Evolutionary conservation across 352 stramenopile species (phyloP).

Genomic region (Phytophthora agathidicida): DNA sequence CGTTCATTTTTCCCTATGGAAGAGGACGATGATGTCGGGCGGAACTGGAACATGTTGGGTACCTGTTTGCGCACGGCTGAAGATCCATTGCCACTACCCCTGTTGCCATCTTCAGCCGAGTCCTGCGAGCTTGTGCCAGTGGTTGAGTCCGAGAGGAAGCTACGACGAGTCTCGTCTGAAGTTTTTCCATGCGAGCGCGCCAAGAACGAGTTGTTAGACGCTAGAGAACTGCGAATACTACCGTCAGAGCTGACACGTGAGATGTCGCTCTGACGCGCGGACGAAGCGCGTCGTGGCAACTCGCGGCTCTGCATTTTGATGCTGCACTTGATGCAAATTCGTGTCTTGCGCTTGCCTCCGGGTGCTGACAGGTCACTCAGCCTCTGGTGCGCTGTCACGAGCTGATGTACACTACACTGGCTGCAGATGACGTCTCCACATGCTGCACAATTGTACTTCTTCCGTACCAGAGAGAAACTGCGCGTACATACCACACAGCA

Average conservation of each 20-base stretch:
- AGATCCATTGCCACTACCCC: conserved; percentile 39
- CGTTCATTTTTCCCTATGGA: conserved; percentile 45
- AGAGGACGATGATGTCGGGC: conserved; percentile 43
- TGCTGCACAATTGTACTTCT: conserved; percentile 86
- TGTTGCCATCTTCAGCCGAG: conserved; percentile 36
- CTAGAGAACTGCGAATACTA: conserved; percentile 32
- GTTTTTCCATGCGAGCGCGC: conserved; percentile 29
- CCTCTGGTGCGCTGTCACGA: conserved; percentile 59
- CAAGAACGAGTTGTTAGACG: conserved; percentile 37
- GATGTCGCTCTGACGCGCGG: conserved; percentile 38
- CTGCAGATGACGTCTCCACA: conserved; percentile 86
- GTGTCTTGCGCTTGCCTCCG: conserved; percentile 73
- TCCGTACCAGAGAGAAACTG: conserved; percentile 84
- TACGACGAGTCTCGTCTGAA: conserved; percentile 39
- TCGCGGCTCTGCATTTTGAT: conserved; percentile 61
- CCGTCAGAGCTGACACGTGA: conserved; percentile 37
- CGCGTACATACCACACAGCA: conserved; percentile 84
- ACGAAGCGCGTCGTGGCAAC: conserved; percentile 51
- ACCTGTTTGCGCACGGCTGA: conserved; percentile 39
- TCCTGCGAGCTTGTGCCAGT: conserved; percentile 36
- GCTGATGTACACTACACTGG: conserved; percentile 78
- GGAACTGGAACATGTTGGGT: conserved; percentile 74
- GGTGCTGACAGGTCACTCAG: conserved; percentile 34
- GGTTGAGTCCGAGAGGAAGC: conserved; percentile 44
- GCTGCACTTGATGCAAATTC: conserved; percentile 83